Percentiles rank a stretch among this genome's conserved stretches.
Conservation (phyloP, 345 rosid species). For the Rhizophora apiculata region DNA sequence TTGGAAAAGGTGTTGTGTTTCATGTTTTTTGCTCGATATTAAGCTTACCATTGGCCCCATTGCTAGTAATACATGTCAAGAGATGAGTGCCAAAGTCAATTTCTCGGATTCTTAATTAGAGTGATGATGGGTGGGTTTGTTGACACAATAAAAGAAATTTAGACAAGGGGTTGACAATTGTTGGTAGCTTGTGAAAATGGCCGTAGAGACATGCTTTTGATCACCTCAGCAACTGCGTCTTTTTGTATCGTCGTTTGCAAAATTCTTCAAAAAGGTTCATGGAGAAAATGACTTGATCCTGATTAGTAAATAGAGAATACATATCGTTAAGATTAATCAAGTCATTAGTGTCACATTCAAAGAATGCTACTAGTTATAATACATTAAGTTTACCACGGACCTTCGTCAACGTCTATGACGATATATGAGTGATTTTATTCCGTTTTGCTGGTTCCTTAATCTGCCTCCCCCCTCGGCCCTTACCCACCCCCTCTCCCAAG, state of each 20-base stretch:
- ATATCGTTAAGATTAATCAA: conserved; percentile 11
- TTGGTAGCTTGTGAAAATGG: conserved; percentile 20
- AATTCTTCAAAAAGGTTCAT: conserved; percentile 32
- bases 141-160: conserved; percentile 8
- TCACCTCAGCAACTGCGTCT: conserved; percentile 44
- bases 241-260: conserved; percentile 16
- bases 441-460: neutral
- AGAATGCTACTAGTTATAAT: neutral
- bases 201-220: neutral
- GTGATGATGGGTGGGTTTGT: conserved; percentile 27
- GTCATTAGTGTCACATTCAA: conserved; percentile 23
- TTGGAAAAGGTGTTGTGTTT: neutral
- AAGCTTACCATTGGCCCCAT: neutral
- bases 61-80: neutral
- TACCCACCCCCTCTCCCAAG: too few relatives aligned
- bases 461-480: too few relatives aligned
- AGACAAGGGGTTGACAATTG: conserved; percentile 38
- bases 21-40: neutral
- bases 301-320: neutral
- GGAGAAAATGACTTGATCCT: conserved; percentile 17
- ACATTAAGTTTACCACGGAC: conserved; percentile 20
- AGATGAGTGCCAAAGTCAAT: conserved; percentile 13
- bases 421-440: conserved; percentile 2
- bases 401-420: conserved; percentile 38
- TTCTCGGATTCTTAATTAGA: conserved; percentile 19